Base-by-base conservation (phyloP, 75 land plant species). In the Isoetes taiwanensis region DNA sequence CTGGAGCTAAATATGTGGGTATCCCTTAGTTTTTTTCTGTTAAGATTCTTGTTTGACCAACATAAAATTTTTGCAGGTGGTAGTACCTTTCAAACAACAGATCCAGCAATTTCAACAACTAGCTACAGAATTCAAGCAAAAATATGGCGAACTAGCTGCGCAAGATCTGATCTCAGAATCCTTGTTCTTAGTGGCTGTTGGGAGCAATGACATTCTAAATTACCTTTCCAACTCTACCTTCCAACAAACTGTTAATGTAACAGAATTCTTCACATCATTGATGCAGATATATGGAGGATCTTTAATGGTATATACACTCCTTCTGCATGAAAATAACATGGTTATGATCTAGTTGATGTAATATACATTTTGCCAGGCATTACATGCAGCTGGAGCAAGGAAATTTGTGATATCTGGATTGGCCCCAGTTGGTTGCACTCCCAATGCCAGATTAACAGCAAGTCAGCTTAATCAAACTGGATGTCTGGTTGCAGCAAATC, bases 181-280 rank as follows among this genome's bases (percentile, higher is more conserved):
- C 6, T 19, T 46, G 25, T 46, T 46, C 50, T 19, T 46, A 4
- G 12, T 46, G 5, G 25, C 50, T 19, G 25, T 16, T n/a, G 50
- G 50, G 5, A 46, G 50, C 50, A 46, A 46, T n/a, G 50, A 46
- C 23, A 46, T 46, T n/a, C 25, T 46, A 6, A 46, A 5, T n/a
- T 46, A 46, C n/a, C 6, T 46, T 6, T 6, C 16, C 16, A 46
- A 46, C 50, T 19, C 50, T 6, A 46, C 50, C 23, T 14, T 46
- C 16, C 50, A 46, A 23, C 50, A 46, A 23, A 46, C 16, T 46
- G 6, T 46, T 19, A 46, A 46, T 5, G 21, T 23, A 6, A 19
- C 16, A n/a, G 50, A 46, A 19, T 46, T 46, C 16, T 5, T 46
- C 16, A 6, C 16, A 8, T 5, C 25, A 6, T 23, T 46, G 21